Evolutionary conservation across 208 protist species (phyloP), one percentile per base, ranked within the genome.

Genomic region (Wallacemonas rigidus): DNA sequence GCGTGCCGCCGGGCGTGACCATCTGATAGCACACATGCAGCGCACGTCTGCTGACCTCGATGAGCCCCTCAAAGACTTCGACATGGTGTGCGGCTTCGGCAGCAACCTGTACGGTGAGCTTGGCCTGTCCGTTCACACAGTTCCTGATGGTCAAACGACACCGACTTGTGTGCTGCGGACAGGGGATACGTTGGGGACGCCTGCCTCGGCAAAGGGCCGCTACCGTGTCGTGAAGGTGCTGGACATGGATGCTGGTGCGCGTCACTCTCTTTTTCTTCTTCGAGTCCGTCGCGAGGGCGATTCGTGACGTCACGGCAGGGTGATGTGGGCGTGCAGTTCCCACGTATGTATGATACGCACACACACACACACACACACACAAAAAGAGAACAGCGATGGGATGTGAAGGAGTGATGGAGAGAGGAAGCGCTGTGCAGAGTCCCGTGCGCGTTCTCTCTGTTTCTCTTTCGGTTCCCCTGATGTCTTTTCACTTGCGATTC

Each of bases 51-150:
- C 26, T 26, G 26, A 26, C 26, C 26, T 26, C 26, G 26, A 26
- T 26, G 26, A 26, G 26, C 26, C 26, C 26, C 26, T 26, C 26
- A 26, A 26, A 26, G 26, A 26, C 26, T 26, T 26, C 26, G 26
- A 26, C 26, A 26, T 26, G 26, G 84, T 96, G 26, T 56, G 83
- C 7, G 91, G 91, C 45, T 96, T 96, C 69, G 91, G 91, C 36
- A 84, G 89, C 56, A 94, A 96, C 71, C 75, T 94, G 54, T 80
- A 94, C 70, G 89, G 89, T 38, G 87, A 96, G 62, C 63, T 96
- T 12, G 87, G 82, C 8, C 53, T 68, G 44, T 38, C 38, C 36
- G 11, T 17, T 3, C 41, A n/a, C 36, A 50, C 60, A 14, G 3
- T 3, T 14, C 15, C 11, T 3, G 57, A 38, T 36, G 41, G 45